Conservation (phyloP, 306 rosid species). For the Malus orientalis region DNA sequence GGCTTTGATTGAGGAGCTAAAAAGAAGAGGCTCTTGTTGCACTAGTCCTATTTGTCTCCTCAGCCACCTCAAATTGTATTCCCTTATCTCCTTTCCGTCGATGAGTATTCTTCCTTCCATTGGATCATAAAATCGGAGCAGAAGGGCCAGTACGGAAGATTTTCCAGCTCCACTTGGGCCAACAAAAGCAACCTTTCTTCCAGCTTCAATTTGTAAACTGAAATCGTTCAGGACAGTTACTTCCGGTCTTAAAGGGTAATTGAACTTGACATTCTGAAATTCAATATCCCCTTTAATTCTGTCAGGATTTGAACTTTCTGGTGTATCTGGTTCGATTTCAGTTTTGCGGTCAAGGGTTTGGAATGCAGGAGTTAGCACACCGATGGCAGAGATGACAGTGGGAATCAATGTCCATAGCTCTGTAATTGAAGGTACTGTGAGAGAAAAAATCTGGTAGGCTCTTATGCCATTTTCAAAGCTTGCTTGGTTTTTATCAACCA, state of each 20-base stretch:
- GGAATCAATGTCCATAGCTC: conserved; percentile 83
- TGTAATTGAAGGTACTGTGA: conserved; percentile 89
- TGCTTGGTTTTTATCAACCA: conserved; percentile 52
- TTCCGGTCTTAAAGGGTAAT: conserved; percentile 66
- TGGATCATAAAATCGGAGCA: conserved; percentile 73
- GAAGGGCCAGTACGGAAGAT: conserved; percentile 66
- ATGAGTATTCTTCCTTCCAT: conserved; percentile 47
- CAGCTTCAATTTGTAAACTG: conserved; percentile 62
- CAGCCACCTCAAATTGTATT: conserved; percentile 68
- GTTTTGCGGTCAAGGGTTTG: conserved; percentile 69
- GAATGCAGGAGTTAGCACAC: conserved; percentile 70
- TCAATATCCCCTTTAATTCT: conserved; percentile 51
- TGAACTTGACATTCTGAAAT: conserved; percentile 49
- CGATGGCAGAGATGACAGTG: conserved; percentile 69
- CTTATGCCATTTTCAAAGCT: conserved; percentile 62
- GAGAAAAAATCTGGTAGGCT: conserved; percentile 86
- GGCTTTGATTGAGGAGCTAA: conserved; percentile 62
- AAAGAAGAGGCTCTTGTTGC: conserved; percentile 86
- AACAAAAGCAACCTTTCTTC: conserved; percentile 64
- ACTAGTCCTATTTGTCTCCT: conserved; percentile 74
- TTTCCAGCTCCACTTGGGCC: conserved; percentile 92
- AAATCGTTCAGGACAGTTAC: conserved; percentile 56
- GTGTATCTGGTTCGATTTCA: conserved; percentile 56
- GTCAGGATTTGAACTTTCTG: conserved; percentile 31
- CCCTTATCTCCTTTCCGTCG: conserved; percentile 57